These are phyloP conservation scores for Liriodendron chinense DNA, from an alignment of 164 flowering plant species.

Conservation along the genomic window DNA sequence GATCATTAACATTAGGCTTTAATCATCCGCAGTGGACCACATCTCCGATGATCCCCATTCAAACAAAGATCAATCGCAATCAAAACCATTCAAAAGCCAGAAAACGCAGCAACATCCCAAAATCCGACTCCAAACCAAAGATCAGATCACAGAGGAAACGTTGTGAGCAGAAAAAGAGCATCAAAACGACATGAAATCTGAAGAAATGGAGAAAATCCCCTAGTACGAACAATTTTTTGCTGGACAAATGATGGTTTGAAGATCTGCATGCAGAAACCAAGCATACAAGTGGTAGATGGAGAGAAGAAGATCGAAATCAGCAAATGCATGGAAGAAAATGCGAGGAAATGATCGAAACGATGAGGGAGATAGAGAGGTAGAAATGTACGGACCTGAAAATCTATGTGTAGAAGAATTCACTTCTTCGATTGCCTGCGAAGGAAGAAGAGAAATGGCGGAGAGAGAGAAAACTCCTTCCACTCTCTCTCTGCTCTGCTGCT, in stretches of 20 bases:
- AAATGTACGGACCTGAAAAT: not conserved
- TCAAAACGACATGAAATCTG: too few relatives aligned
- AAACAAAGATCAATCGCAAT: not conserved
- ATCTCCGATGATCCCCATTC: not conserved
- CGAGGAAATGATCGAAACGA: not conserved
- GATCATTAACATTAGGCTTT: not conserved
- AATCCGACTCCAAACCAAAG: not conserved
- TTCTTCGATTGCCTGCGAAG: not conserved
- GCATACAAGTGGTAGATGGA: not conserved
- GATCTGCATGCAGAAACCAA: not conserved
- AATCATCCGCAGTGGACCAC: not conserved
- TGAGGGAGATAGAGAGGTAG: too few relatives aligned
- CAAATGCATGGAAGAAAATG: not conserved
- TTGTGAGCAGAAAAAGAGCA: not conserved
- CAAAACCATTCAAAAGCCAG: not conserved
- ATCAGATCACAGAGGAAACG: not conserved
- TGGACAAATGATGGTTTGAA: too few relatives aligned
- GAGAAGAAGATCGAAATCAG: not conserved
- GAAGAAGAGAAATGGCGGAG: not conserved
- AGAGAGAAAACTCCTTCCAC: not conserved
- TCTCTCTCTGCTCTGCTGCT: not conserved
- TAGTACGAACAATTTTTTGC: too few relatives aligned
- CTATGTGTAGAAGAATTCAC: not conserved
- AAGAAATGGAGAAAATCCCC: too few relatives aligned
- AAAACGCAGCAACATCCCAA: not conserved